Conservation (phyloP, 768 basidiomycete species). For the Leccinum incarnatum region DNA sequence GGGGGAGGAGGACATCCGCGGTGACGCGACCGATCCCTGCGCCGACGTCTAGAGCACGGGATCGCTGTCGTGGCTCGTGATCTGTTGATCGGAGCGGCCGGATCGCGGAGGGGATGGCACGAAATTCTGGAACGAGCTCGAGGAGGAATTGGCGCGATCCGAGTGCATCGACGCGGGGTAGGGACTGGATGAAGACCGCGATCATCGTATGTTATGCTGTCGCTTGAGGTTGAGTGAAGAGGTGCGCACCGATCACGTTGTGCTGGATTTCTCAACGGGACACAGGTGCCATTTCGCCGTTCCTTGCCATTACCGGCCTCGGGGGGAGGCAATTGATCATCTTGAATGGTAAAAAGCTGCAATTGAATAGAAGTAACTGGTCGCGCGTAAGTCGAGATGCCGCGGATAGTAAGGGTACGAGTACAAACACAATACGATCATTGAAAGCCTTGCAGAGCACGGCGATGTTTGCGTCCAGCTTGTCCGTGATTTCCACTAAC, state of each 20-base stretch:
- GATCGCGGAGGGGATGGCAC: constrained; percentile 70
- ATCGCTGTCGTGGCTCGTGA: constrained; percentile 37
- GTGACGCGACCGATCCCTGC: constrained; percentile 95
- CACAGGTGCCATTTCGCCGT: constrained; percentile 50
- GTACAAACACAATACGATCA: constrained; percentile 48
- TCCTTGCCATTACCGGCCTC: constrained; percentile 24
- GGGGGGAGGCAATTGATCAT: constrained; percentile 33
- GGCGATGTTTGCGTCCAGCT: constrained; percentile 69
- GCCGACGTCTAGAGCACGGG: constrained; percentile 86
- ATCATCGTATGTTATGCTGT: background rate
- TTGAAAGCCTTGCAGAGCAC: constrained; percentile 76
- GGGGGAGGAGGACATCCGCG: constrained; percentile 80
- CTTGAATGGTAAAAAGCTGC: constrained; percentile 59
- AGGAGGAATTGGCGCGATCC: constrained; percentile 88
- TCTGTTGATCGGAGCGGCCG: constrained; percentile 40
- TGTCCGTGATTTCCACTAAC: constrained; percentile 56
- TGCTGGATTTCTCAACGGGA: constrained; percentile 62
- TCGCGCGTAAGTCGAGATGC: constrained; percentile 4
- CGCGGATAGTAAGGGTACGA: background rate
- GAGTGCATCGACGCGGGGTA: constrained; percentile 87
- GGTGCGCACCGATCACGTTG: constrained; percentile 50
- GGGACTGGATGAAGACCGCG: constrained; percentile 46
- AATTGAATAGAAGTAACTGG: constrained; percentile 64
- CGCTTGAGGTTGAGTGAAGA: background rate
- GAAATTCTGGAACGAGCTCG: constrained; percentile 75